Evolutionary conservation across 2,329 filamentous ascomycete species (phyloP), one percentile per base, ranked within the genome.

Genomic region (Podosphaera xanthii): DNA sequence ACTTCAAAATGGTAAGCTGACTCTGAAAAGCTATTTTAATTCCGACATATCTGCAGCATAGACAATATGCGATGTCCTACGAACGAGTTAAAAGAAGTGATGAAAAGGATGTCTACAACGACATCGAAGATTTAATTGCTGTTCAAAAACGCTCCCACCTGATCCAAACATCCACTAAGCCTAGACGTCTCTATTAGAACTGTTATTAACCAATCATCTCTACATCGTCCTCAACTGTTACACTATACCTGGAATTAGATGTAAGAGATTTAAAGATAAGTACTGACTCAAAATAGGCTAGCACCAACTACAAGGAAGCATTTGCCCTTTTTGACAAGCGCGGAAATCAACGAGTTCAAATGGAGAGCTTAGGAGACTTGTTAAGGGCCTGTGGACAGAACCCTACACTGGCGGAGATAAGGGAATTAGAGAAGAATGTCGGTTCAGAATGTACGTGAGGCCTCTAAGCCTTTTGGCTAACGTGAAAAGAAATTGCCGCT

Each of bases 271-370:
- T 3, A 12, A 44, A 14, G n/a, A 7, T 44, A 59, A 48, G 57
- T 50, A 52, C 65, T 38, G 67, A 68, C 65, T 67, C 69, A 58
- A 62, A 72, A 54, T 79, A 84, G 81, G 81, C 81, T 72, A 83
- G 79, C 62, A 97, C 91, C 76, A 97, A 98, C 84, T 98, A 97
- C 87, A 97, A 97, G 79, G 92, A 98, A 84, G 92, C 92, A 67
- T 98, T 98, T 75, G 90, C 90, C 69, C 86, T 98, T 72, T 98
- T 97, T 78, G 92, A 98, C 80, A 97, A 96, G 83, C 91, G 92
- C 73, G 92, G 92, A 71, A 94, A 87, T 71, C 90, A 91, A 70
- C 90, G 90, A 67, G 92, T 97, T 66, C 75, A 86, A 48, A 77
- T 90, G 71, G 86, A 91, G 65, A 85, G 84, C 64, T 81, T 98